Conservation (phyloP, 208 protist species). For the Wallacemonas sp. region DNA sequence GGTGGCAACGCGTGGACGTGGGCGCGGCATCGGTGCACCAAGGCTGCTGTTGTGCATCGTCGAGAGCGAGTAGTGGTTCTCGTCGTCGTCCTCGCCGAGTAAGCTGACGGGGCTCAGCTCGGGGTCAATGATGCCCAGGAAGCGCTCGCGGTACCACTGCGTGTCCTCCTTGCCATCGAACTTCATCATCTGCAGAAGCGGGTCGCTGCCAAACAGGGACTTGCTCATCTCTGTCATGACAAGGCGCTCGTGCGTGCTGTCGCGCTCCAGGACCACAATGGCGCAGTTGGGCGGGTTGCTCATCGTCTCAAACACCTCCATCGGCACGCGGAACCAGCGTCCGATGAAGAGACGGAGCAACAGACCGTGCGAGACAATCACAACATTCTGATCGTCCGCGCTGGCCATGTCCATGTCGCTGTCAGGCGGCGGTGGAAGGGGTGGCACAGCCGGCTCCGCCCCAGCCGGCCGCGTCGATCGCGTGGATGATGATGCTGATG, state of each 20-base stretch:
- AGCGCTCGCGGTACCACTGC: slow-evolving; percentile 61
- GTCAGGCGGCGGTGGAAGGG: slow-evolving; percentile 7
- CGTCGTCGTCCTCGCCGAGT: slow-evolving; percentile 50
- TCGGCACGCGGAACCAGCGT: slow-evolving; percentile 81
- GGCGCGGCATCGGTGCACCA: slow-evolving; percentile 30
- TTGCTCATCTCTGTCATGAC: slow-evolving; percentile 88
- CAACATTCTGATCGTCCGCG: slow-evolving; percentile 74
- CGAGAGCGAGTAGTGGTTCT: slow-evolving; percentile 59
- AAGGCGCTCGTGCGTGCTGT: slow-evolving; percentile 52
- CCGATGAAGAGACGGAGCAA: slow-evolving; percentile 86
- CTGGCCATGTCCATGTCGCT: slow-evolving; percentile 19
- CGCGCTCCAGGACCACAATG: slow-evolving; percentile 80
- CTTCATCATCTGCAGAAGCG: slow-evolving; percentile 82
- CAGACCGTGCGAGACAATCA: slow-evolving; percentile 88
- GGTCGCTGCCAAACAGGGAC: slow-evolving; percentile 80
- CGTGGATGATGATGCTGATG: no score
- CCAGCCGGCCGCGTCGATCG: no score
- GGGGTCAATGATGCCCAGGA: slow-evolving; percentile 55
- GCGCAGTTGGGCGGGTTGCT: slow-evolving; percentile 88
- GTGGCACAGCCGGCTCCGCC: not conserved
- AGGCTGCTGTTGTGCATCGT: slow-evolving; percentile 39
- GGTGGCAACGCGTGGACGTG: slow-evolving; percentile 2
- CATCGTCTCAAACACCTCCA: slow-evolving; percentile 90
- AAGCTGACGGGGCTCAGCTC: slow-evolving; percentile 13
- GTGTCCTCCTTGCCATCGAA: slow-evolving; percentile 72